Conservation (phyloP, 805 yeast genomes). For the Ogataea saltuana region DNA sequence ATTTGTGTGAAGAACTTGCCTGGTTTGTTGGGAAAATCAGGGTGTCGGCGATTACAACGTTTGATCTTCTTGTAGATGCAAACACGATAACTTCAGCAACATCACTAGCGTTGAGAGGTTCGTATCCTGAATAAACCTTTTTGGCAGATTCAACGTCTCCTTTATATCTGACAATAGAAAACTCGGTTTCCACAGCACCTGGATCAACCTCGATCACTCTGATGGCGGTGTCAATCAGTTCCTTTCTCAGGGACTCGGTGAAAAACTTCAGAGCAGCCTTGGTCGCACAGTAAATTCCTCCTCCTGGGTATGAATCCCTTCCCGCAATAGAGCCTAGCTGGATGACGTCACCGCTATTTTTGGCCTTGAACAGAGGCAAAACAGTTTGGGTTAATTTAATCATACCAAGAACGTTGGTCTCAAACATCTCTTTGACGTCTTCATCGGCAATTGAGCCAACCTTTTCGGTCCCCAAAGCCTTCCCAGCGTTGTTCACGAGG, state of each 20-base stretch:
- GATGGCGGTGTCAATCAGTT: conserved; percentile 47
- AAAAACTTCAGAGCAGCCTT: conserved; percentile 64
- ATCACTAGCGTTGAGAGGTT: conserved; percentile 58
- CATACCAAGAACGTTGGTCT: conserved; percentile 49
- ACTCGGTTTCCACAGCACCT: conserved; percentile 70
- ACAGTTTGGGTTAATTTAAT: conserved; percentile 47
- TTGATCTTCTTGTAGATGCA: conserved; percentile 55
- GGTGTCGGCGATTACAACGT: conserved; percentile 67
- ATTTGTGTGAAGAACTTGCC: conserved; percentile 44
- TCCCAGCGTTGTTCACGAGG: conserved; percentile 61
- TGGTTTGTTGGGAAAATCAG: conserved; percentile 76
- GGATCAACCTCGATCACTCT: conserved; percentile 70
- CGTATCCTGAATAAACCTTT: conserved; percentile 54
- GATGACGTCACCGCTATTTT: conserved; percentile 55
- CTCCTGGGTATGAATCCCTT: conserved; percentile 68
- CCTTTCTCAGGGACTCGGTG: conserved; percentile 33
- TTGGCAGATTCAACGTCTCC: conserved; percentile 57
- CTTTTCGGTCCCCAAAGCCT: conserved; percentile 46
- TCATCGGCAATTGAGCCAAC: conserved; percentile 41
- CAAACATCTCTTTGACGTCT: conserved; percentile 45
- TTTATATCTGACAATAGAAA: conserved; percentile 57
- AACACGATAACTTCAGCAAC: conserved; percentile 62
- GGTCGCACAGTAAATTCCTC: conserved; percentile 69
- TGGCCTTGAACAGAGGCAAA: conserved; percentile 42
- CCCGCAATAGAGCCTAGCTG: conserved; percentile 73